These are phyloP conservation scores for Bathelium albidoporum DNA, from an alignment of 495 filamentous ascomycete species.

Conservation along the genomic window DNA sequence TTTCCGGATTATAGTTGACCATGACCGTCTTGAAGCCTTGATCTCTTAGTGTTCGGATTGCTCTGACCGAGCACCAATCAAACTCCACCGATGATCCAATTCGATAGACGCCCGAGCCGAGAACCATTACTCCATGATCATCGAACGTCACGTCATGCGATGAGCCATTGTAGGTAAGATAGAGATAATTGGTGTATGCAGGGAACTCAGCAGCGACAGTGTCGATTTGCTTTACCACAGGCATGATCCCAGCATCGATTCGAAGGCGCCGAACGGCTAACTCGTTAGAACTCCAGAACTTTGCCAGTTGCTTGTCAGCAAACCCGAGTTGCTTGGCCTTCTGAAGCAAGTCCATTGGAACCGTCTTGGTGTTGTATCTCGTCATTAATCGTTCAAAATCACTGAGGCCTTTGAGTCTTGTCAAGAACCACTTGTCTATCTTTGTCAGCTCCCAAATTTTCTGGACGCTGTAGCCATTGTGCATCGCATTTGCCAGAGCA, in stretches of 20 bases:
- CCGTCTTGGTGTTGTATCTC: conserved; percentile 53
- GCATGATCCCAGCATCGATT: conserved; percentile 72
- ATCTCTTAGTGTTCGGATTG: conserved; percentile 84
- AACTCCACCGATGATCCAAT: conserved; percentile 98
- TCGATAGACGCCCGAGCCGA: conserved; percentile 94
- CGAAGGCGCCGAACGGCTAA: conserved; percentile 72
- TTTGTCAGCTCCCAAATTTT: conserved; percentile 96
- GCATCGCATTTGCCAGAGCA: conserved; percentile 96
- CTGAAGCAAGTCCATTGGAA: conserved; percentile 54
- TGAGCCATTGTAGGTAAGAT: conserved; percentile 87
- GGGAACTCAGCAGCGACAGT: conserved; percentile 97
- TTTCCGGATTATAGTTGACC: conserved; percentile 87
- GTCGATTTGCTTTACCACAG: conserved; percentile 95
- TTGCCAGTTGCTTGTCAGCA: conserved; percentile 84
- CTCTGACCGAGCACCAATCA: conserved; percentile 97
- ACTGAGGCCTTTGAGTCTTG: conserved; percentile 77
- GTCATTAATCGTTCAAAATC: conserved; percentile 61
- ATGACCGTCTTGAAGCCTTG: conserved; percentile 91
- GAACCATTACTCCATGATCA: conserved; percentile 88
- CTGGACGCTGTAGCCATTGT: conserved; percentile 80
- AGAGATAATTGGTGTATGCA: conserved; percentile 90
- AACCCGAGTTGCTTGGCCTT: conserved; percentile 90
- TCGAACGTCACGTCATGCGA: conserved; percentile 78
- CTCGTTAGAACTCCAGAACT: conserved; percentile 89
- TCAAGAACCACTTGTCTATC: conserved; percentile 97